A percentile compares a stretch with the other conserved stretches of the same genome.
These are phyloP conservation scores for Fusarium nanum DNA, from an alignment of 2,329 filamentous ascomycete genomes.

Conservation along the genomic window DNA sequence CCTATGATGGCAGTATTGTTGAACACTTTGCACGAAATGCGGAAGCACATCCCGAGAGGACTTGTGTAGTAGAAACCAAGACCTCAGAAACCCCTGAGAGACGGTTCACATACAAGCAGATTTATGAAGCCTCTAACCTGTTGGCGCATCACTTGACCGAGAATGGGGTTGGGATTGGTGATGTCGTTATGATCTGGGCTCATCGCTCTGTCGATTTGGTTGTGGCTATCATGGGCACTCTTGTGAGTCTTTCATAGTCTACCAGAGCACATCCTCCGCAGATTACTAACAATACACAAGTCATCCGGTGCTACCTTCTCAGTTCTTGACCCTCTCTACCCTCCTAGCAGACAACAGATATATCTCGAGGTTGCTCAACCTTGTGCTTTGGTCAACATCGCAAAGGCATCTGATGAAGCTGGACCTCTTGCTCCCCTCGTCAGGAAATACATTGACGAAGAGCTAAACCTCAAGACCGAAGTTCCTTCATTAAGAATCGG, in stretches of 20 bases:
- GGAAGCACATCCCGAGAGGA: constrained; percentile 70
- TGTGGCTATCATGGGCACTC: constrained; percentile 79
- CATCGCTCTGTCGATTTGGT: constrained; percentile 76
- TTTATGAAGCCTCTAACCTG: constrained; percentile 84
- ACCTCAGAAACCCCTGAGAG: constrained; percentile 65
- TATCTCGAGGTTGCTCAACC: constrained; percentile 83
- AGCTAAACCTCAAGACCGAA: constrained; percentile 23
- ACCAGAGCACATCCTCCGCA: background rate
- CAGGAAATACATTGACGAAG: constrained; percentile 9
- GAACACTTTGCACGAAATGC: constrained; percentile 77
- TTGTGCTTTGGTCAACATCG: constrained; percentile 76
- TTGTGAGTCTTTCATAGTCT: constrained; percentile 5
- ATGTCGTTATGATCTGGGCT: constrained; percentile 94
- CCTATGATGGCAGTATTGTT: constrained; percentile 74
- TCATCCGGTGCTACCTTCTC: constrained; percentile 50
- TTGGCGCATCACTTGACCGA: constrained; percentile 74
- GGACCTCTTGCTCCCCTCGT: constrained; percentile 30
- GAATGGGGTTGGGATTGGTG: constrained; percentile 81
- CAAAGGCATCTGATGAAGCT: constrained; percentile 75
- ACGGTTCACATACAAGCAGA: constrained; percentile 85
- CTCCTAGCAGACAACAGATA: constrained; percentile 54
- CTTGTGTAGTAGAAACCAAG: constrained; percentile 63
- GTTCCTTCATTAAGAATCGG: constrained; percentile 15
- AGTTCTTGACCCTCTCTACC: constrained; percentile 44
- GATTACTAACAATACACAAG: constrained; percentile 35